Evolutionary conservation across 805 yeast genomes (phyloP), one percentile per base, ranked within the genome.

Genomic region (Kluyveromyces starmeri): DNA sequence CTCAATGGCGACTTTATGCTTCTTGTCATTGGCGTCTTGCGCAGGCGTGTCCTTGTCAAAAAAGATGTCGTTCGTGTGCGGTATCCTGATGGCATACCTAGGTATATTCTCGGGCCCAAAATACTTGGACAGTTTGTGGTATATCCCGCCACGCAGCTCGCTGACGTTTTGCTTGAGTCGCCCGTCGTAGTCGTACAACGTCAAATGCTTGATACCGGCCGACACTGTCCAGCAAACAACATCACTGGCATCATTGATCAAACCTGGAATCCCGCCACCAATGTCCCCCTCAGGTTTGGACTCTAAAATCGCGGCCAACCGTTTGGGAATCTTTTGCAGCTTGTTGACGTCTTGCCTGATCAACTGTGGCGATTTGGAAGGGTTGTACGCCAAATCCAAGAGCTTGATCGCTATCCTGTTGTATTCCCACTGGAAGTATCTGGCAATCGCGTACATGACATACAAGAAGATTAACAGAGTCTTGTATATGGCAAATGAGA

Each of bases 201-300:
- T 67, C 40, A 89, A 64, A 39, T 65, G 61, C 26, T 76, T 74
- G 32, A 86, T 73, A 2, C 96, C 96, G n/a, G 89, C 75, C 21
- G 94, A 80, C n/a, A 84, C 56, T 25, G 85, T 70, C 98, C 98
- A 92, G 5, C 92, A 77, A 1, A 75, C 70, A 23, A 88, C 43
- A 48, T 88, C 95, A 30, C 88, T 72, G 5, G 79, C 70, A 47
- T 83, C 83, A 44, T 73, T 76, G 47, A 88, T 65, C 27, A 89
- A 64, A 0, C 94, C 95, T 40, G 79, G 83, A 27, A 80, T 58
- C 2, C 96, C 96, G 20, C 95, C 95, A 40, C 86, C 89, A 47
- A 84, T 94, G 46, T 78, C 89, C 41, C 80, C 83, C 38, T 76
- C 85, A 18, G 78, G 70, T 50, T 76, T 78, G 52, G 77, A 69